Evolutionary conservation across 2,329 filamentous ascomycete genomes (phyloP).

Genomic region (Herpotrichia juniperi): DNA sequence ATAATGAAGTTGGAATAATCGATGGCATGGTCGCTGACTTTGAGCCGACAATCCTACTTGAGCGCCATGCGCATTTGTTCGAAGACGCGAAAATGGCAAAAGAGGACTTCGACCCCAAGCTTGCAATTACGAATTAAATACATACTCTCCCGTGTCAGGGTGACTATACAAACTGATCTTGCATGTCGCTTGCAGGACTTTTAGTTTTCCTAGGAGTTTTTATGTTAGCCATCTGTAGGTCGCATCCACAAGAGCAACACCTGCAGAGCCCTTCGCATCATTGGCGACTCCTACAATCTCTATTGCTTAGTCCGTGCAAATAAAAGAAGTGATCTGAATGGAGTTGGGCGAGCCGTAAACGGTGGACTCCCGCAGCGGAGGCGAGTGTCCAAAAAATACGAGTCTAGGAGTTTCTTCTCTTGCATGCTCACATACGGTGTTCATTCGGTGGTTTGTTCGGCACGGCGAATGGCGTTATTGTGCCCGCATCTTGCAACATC

Average conservation of each 20-base stretch:
- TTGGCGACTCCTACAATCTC: slow-evolving; percentile 62
- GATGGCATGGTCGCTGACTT: slow-evolving; percentile 38
- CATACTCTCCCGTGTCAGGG: slow-evolving; percentile 49
- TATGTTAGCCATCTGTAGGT: background rate
- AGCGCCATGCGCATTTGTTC: slow-evolving; percentile 68
- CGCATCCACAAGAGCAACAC: slow-evolving; percentile 55
- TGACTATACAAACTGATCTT: slow-evolving; percentile 43
- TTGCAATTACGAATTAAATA: slow-evolving; percentile 56
- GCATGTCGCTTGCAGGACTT: slow-evolving; percentile 40
- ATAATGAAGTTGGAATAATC: slow-evolving; percentile 16
- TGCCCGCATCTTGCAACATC: slow-evolving; percentile 4
- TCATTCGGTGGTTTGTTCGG: slow-evolving; percentile 8
- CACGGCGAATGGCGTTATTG: slow-evolving; percentile 6
- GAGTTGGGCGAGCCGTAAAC: no score
- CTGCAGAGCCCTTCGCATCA: slow-evolving; percentile 66
- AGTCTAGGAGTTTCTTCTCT: no score
- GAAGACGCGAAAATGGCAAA: slow-evolving; percentile 63
- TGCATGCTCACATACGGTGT: no score
- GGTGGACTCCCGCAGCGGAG: no score
- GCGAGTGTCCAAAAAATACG: no score
- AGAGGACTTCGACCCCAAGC: slow-evolving; percentile 68
- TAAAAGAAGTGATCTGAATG: no score
- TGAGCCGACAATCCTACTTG: slow-evolving; percentile 61
- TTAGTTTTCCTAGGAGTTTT: background rate
- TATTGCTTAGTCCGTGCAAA: slow-evolving; percentile 73